phyloP scores from a whole-genome alignment of 805 yeast genomes.

The Monosporozyma aerobia region DNA sequence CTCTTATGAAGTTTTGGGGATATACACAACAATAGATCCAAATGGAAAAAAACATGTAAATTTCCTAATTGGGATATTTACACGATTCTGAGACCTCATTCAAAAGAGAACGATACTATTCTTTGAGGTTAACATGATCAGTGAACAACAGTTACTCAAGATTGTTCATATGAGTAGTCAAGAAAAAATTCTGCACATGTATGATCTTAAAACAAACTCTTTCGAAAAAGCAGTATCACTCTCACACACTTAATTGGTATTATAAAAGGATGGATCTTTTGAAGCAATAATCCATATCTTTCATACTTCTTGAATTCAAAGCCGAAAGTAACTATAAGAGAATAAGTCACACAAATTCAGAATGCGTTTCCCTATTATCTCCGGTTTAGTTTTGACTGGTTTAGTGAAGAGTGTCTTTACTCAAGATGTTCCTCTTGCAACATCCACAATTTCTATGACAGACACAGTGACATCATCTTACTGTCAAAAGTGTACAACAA shows the following conservation, averaged over 20 bases:
- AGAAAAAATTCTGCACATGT: neutral
- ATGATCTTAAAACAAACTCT: neutral
- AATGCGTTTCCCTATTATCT: neutral
- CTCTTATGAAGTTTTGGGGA: neutral
- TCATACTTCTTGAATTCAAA: neutral
- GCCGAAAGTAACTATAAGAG: neutral
- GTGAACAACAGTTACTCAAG: neutral
- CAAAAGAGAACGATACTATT: neutral
- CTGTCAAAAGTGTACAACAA: neutral
- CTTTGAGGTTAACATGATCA: neutral
- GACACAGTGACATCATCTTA: neutral
- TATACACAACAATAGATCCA: neutral
- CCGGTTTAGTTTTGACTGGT: neutral
- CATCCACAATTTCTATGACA: neutral
- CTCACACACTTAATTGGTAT: neutral
- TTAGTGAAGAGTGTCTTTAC: neutral
- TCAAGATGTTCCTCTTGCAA: neutral
- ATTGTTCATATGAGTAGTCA: too few species aligned
- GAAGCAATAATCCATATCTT: neutral
- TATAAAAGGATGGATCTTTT: neutral
- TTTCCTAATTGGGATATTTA: slow-evolving; percentile 6
- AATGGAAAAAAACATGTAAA: slow-evolving; percentile 2
- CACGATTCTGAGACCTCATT: neutral
- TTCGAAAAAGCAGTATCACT: neutral
- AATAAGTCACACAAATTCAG: neutral